phyloP scores from a whole-genome alignment of 805 yeast species.

The Jamesozyma spencerorum region DNA sequence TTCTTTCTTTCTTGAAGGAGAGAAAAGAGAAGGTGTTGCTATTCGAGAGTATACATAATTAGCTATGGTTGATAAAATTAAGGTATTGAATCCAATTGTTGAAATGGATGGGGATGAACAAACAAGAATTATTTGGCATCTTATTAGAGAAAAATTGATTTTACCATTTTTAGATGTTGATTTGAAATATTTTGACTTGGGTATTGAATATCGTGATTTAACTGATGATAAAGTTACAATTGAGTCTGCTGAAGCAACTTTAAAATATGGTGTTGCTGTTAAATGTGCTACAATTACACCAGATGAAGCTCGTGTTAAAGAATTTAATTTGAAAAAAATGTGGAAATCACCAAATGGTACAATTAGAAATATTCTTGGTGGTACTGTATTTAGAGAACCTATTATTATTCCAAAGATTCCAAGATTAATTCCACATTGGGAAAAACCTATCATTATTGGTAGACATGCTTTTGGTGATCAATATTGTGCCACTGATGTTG shows the following conservation, averaged over 20 bases:
- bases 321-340: constrained; percentile 86
- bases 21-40: not conserved
- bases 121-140: constrained; percentile 93
- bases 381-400: constrained; percentile 95
- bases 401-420: constrained; percentile 86
- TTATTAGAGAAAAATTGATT: constrained; percentile 78
- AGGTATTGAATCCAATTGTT: constrained; percentile 81
- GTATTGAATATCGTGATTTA: constrained; percentile 75
- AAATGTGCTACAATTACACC: constrained; percentile 99
- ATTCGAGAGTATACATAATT: not conserved
- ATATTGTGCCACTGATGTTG: constrained; percentile 83
- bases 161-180: constrained; percentile 80
- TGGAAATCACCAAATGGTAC: constrained; percentile 98
- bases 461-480: constrained; percentile 98
- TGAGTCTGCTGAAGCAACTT: constrained; percentile 85
- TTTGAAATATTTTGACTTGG: constrained; percentile 84
- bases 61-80: constrained; percentile 41
- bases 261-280: constrained; percentile 84
- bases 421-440: constrained; percentile 84
- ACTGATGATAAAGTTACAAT: constrained; percentile 83
- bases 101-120: constrained; percentile 98
- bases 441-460: constrained; percentile 90
- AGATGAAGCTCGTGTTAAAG: constrained; percentile 89
- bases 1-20: not conserved
- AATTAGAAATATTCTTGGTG: constrained; percentile 88